These are phyloP conservation scores for Xylaria polymorpha DNA, from an alignment of 2,329 filamentous ascomycete species.

Conservation along the genomic window DNA sequence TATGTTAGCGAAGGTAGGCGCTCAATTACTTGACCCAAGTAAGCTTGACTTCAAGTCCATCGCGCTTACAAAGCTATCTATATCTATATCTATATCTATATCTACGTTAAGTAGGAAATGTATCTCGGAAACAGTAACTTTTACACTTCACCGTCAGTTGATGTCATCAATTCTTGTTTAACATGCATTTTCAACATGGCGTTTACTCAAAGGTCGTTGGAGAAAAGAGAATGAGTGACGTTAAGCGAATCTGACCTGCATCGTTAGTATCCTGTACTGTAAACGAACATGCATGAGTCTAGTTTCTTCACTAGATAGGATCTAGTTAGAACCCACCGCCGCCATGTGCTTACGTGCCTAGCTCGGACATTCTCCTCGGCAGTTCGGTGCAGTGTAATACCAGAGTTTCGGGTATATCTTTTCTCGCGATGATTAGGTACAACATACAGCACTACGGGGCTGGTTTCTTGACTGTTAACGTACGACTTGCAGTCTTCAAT, in stretches of 20 bases:
- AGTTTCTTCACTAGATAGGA: slow-evolving; percentile 9
- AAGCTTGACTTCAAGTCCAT: no score
- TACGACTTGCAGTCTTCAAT: background rate
- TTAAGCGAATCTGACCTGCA: slow-evolving; percentile 13
- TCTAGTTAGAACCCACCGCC: slow-evolving; percentile 9
- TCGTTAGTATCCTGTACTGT: slow-evolving; percentile 6
- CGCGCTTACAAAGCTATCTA: no score
- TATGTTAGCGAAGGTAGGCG: no score
- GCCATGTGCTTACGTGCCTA: slow-evolving; percentile 14
- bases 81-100: no score
- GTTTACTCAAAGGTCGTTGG: background rate
- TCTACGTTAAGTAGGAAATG: no score
- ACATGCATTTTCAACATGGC: background rate
- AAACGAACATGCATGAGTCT: slow-evolving; percentile 13
- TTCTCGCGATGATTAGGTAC: slow-evolving; percentile 4
- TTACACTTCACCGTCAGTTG: no score
- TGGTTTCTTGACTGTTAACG: background rate
- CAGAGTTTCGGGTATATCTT: slow-evolving; percentile 17
- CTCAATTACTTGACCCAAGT: no score
- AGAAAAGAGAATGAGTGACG: background rate
- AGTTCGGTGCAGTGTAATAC: slow-evolving; percentile 21
- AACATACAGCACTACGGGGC: background rate
- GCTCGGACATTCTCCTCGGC: slow-evolving; percentile 25
- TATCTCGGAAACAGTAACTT: no score
- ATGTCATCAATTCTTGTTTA: no score